phyloP scores from a whole-genome alignment of 306 rosid genomes.

The Rubus idaeus region DNA sequence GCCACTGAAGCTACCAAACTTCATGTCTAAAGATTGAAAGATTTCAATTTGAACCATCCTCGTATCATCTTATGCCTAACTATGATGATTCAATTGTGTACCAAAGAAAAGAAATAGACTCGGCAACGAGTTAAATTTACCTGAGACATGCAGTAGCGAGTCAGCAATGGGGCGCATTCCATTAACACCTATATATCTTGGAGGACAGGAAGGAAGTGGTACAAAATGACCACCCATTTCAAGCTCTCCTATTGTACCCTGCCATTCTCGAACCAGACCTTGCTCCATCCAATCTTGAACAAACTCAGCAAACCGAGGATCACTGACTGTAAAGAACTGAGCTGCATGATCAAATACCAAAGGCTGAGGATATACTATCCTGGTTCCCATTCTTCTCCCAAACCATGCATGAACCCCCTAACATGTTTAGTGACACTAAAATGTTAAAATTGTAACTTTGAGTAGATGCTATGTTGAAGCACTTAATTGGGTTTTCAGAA shows the following conservation, averaged over 20 bases:
- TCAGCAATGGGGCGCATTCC: constrained; percentile 90
- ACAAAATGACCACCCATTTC: constrained; percentile 68
- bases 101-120: not conserved
- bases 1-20: not conserved
- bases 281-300: constrained; percentile 64
- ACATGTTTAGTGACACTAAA: constrained; percentile 8
- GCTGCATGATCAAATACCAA: constrained; percentile 87
- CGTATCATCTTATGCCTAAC: not conserved
- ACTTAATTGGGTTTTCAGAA: not conserved
- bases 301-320: constrained; percentile 56
- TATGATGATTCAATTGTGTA: not conserved
- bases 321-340: constrained; percentile 77
- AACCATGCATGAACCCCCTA: constrained; percentile 76
- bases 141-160: constrained; percentile 72
- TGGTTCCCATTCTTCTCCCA: constrained; percentile 91
- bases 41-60: constrained; percentile 3
- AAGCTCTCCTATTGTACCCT: constrained; percentile 72
- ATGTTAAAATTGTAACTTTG: not conserved
- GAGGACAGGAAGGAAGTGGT: constrained; percentile 58
- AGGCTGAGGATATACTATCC: constrained; percentile 60
- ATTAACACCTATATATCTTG: constrained; percentile 58
- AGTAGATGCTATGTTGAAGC: not conserved
- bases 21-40: not conserved
- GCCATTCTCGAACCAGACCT: constrained; percentile 75
- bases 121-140: constrained; percentile 29